Conservation (phyloP, 1,139 yeast species). For the Taphrina communis region DNA sequence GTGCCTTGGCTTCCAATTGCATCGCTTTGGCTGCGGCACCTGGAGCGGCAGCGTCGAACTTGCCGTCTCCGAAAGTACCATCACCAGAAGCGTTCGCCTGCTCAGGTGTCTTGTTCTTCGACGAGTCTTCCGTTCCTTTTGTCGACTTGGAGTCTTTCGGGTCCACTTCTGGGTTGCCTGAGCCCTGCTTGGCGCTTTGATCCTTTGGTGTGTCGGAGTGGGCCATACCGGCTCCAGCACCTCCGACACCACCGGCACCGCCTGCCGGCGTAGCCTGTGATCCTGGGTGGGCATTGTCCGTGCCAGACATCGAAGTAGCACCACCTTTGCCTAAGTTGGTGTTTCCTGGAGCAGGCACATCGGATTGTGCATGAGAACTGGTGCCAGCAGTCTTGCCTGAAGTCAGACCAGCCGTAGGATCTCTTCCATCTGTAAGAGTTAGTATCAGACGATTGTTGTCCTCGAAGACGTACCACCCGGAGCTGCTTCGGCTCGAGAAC, state of each 20-base stretch:
- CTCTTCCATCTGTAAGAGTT: conserved; percentile 23
- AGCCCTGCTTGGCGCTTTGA: conserved; percentile 20
- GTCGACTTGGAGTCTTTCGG: conserved; percentile 25
- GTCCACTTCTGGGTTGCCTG: conserved; percentile 29
- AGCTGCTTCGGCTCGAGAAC: conserved; percentile 33
- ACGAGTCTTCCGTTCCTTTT: conserved; percentile 10
- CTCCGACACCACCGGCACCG: conserved; percentile 32
- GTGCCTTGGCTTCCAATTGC: conserved; percentile 33
- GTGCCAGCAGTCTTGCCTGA: conserved; percentile 29
- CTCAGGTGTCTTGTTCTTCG: conserved; percentile 14
- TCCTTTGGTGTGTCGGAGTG: conserved; percentile 21
- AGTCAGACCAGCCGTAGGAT: conserved; percentile 29
- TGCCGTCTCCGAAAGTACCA: conserved; percentile 39
- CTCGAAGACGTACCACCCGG: conserved; percentile 16
- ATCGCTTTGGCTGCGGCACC: conserved; percentile 37
- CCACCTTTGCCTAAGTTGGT: conserved; percentile 33
- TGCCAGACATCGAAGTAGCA: conserved; percentile 37
- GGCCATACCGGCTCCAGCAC: conserved; percentile 26
- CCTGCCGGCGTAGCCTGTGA: conserved; percentile 28
- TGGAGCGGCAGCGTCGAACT: conserved; percentile 39
- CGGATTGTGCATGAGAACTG: conserved; percentile 29
- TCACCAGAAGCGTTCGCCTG: conserved; percentile 38
- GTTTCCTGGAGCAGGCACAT: conserved; percentile 38
- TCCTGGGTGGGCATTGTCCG: conserved; percentile 36
- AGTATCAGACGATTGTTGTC: neutral